These are phyloP conservation scores for Arachis stenosperma DNA, from an alignment of 306 rosid genomes.

Conservation along the genomic window DNA sequence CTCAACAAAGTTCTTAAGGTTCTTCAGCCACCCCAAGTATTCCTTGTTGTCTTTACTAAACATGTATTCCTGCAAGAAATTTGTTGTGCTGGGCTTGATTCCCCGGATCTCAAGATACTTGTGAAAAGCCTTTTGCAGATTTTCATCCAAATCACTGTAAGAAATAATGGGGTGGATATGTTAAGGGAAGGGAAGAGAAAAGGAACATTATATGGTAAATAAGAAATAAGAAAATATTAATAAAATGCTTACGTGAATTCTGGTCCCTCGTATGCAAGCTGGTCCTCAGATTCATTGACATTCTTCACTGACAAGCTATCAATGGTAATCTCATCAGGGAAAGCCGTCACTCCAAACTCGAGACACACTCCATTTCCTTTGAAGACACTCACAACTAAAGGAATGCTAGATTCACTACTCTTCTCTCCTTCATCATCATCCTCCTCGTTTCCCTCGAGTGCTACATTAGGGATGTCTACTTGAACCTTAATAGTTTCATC, in stretches of 20 bases:
- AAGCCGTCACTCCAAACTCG: conserved; percentile 84
- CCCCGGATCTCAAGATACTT: conserved; percentile 82
- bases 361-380: conserved; percentile 59
- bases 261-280: conserved; percentile 83
- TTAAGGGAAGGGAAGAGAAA: conserved; percentile 19
- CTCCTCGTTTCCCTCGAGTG: conserved; percentile 43
- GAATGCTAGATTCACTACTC: conserved; percentile 59
- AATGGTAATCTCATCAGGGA: conserved; percentile 63
- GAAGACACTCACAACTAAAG: conserved; percentile 68
- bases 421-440: conserved; percentile 43
- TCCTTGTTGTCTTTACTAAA: conserved; percentile 64
- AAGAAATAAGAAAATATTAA: background rate
- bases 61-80: conserved; percentile 77
- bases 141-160: conserved; percentile 86
- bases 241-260: conserved; percentile 63
- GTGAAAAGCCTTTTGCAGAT: conserved; percentile 77
- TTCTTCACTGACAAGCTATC: conserved; percentile 74
- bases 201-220: background rate
- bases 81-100: conserved; percentile 58
- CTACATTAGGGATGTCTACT: conserved; percentile 68
- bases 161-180: background rate
- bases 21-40: conserved; percentile 79
- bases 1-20: conserved; percentile 72
- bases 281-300: conserved; percentile 56
- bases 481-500: conserved; percentile 73